Evolutionary conservation across 495 filamentous ascomycete species (phyloP).

Genomic region (Rusavskia elegans): DNA sequence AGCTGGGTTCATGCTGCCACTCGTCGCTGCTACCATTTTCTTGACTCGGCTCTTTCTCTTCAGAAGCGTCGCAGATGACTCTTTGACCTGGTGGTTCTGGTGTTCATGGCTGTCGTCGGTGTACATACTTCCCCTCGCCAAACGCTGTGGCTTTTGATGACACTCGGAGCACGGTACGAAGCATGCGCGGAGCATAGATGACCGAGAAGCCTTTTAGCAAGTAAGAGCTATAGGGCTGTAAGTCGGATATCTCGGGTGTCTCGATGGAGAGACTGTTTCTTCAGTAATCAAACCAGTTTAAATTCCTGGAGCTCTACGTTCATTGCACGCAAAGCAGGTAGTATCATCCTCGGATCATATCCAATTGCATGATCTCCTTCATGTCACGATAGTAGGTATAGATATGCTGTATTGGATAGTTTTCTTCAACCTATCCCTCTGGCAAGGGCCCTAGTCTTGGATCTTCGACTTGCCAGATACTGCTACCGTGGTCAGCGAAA

Average conservation of each 20-base stretch:
- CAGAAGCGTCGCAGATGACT: background rate
- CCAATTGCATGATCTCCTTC: background rate
- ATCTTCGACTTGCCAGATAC: background rate
- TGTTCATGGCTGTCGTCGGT: background rate
- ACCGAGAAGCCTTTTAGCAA: too few relatives aligned
- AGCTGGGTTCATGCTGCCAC: background rate
- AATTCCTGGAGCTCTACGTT: background rate
- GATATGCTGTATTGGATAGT: background rate
- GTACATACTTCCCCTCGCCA: background rate
- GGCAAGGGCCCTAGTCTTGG: background rate
- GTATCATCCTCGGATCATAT: background rate
- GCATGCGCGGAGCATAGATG: too few relatives aligned
- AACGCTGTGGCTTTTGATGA: background rate
- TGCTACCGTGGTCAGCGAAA: background rate
- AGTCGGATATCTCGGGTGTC: too few relatives aligned
- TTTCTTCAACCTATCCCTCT: background rate
- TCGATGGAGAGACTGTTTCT: too few relatives aligned
- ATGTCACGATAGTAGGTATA: background rate
- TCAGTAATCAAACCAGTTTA: too few relatives aligned
- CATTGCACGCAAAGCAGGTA: background rate
- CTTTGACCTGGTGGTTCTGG: background rate
- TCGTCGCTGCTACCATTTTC: background rate
- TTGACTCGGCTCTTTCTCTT: background rate
- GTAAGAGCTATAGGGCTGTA: too few relatives aligned
- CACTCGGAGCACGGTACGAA: too few relatives aligned